phyloP scores from a whole-genome alignment of 140 eudicot species.

The Ambrosia hybrid region DNA sequence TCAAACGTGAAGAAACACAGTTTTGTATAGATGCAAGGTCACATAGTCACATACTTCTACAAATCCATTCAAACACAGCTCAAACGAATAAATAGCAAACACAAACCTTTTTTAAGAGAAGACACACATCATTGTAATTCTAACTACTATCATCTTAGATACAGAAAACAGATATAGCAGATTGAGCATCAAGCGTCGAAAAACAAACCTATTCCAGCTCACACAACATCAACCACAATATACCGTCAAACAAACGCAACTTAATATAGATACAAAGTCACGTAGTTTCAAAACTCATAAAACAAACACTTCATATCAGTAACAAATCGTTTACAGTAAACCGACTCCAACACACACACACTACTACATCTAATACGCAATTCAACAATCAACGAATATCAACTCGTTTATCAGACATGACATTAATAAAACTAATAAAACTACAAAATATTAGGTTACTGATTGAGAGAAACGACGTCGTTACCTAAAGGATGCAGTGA shows the following conservation, averaged over 20 bases:
- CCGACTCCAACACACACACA: background rate
- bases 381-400: background rate
- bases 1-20: too few species aligned
- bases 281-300: background rate
- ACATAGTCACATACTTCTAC: too few species aligned
- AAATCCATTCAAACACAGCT: too few species aligned
- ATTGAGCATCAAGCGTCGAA: too few species aligned
- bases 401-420: background rate
- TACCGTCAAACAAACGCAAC: background rate
- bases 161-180: background rate
- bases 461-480: background rate
- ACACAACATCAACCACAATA: background rate
- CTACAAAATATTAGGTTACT: background rate
- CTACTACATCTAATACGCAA: background rate
- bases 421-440: background rate
- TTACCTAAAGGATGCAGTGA: slow-evolving; percentile 27
- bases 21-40: too few species aligned
- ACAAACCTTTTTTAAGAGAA: too few species aligned
- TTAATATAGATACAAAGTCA: background rate
- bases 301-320: background rate
- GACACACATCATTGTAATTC: too few species aligned
- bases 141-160: background rate
- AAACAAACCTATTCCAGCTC: background rate
- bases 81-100: too few species aligned
- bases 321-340: background rate